Conservation (phyloP, 2,329 filamentous ascomycete genomes). For the Fonsecaea pedrosoi region DNA sequence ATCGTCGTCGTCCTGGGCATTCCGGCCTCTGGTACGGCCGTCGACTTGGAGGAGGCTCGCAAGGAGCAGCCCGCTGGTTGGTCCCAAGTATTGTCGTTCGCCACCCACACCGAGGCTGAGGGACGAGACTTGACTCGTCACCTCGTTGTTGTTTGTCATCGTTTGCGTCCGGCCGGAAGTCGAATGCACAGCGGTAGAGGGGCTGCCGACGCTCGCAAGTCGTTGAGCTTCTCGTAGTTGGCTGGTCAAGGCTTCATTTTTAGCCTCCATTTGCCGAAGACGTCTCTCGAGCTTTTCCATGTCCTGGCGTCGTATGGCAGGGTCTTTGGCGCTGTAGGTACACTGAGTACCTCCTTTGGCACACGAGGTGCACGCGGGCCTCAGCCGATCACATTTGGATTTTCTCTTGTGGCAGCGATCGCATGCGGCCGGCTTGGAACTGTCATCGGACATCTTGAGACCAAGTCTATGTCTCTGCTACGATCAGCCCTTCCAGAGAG, state of each 20-base stretch:
- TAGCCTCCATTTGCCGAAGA: slow-evolving; percentile 20
- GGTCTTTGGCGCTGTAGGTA: slow-evolving; percentile 47
- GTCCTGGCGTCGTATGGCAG: slow-evolving; percentile 46
- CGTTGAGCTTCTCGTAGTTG: slow-evolving; percentile 22
- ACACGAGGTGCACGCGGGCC: slow-evolving; percentile 48
- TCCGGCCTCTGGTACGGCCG: slow-evolving; percentile 5
- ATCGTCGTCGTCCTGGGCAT: slow-evolving; percentile 10
- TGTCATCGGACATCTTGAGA: slow-evolving; percentile 15
- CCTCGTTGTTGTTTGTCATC: slow-evolving; percentile 40
- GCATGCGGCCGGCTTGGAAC: slow-evolving; percentile 42
- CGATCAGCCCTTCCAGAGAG: no score
- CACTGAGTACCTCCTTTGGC: slow-evolving; percentile 46
- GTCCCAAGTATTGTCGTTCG: slow-evolving; percentile 53
- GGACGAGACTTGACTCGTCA: slow-evolving; percentile 53
- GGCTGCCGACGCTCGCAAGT: background rate
- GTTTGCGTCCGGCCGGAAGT: background rate
- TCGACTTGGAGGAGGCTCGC: slow-evolving; percentile 50
- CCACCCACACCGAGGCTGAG: slow-evolving; percentile 54
- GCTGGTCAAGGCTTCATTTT: slow-evolving; percentile 22
- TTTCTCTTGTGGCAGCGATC: slow-evolving; percentile 53
- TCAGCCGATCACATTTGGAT: slow-evolving; percentile 51
- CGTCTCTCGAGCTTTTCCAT: slow-evolving; percentile 23
- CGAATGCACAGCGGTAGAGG: background rate
- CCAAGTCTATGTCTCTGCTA: no score
- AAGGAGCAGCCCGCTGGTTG: slow-evolving; percentile 45